Evolutionary conservation across 1,284 basidiomycete species (phyloP).

Genomic region (Amylostereum chailletii): DNA sequence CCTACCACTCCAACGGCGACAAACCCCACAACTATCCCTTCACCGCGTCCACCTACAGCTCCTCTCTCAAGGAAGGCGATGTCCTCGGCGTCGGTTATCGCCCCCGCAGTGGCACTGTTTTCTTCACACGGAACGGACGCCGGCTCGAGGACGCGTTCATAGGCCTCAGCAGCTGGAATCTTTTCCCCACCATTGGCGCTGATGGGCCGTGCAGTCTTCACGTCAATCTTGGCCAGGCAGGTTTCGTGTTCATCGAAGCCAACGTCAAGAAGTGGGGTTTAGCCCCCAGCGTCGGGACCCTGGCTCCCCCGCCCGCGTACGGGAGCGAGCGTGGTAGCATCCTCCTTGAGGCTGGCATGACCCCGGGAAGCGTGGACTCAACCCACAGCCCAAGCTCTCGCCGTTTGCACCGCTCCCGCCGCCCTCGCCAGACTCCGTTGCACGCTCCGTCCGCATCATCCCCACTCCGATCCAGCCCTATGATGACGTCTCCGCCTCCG

Average conservation of each 20-base stretch:
- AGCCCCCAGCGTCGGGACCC: slow-evolving; percentile 89
- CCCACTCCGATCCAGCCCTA: slow-evolving; percentile 40
- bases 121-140: slow-evolving; percentile 93
- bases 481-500: slow-evolving; percentile 29
- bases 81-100: slow-evolving; percentile 91
- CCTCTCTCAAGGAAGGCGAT: slow-evolving; percentile 85
- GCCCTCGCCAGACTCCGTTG: slow-evolving; percentile 24
- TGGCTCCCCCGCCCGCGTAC: slow-evolving; percentile 93
- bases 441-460: slow-evolving; percentile 45
- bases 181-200: slow-evolving; percentile 92
- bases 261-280: slow-evolving; percentile 99
- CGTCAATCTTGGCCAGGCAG: slow-evolving; percentile 91
- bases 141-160: slow-evolving; percentile 92
- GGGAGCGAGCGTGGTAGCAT: slow-evolving; percentile 93
- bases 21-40: slow-evolving; percentile 98
- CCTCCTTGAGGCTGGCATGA: slow-evolving; percentile 76
- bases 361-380: slow-evolving; percentile 29
- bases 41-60: slow-evolving; percentile 80
- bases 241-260: slow-evolving; percentile 96
- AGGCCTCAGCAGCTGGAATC: slow-evolving; percentile 80
- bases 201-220: slow-evolving; percentile 92
- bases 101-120: slow-evolving; percentile 90
- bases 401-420: slow-evolving; percentile 50
- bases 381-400: slow-evolving; percentile 40
- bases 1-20: slow-evolving; percentile 95